A percentile compares a stretch with the other conserved stretches of the same genome.
These are phyloP conservation scores for Pseudogymnoascus sp. DNA, from an alignment of 2,329 filamentous ascomycete species.

Conservation along the genomic window DNA sequence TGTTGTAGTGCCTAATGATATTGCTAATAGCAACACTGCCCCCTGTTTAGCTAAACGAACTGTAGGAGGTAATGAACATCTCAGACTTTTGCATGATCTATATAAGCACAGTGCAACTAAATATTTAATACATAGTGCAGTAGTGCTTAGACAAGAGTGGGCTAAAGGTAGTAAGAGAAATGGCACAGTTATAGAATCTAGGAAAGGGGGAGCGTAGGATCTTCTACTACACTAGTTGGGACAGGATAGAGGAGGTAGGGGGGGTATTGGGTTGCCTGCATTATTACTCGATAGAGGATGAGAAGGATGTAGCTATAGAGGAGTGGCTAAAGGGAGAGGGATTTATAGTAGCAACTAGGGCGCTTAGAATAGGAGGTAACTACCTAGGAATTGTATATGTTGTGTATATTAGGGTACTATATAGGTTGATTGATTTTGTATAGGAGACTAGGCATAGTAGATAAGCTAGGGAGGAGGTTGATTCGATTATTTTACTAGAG, in stretches of 20 bases:
- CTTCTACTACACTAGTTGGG: not conserved
- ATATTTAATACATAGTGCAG: too few species aligned
- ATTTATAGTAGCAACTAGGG: conserved; percentile 12
- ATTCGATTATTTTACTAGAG: conserved; percentile 11
- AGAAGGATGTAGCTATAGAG: not conserved
- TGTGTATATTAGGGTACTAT: conserved; percentile 12
- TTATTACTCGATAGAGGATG: not conserved
- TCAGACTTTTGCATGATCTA: not conserved
- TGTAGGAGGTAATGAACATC: not conserved
- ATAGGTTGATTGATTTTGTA: conserved; percentile 13
- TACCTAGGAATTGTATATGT: conserved; percentile 11
- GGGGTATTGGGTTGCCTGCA: not conserved
- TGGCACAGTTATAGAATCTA: not conserved
- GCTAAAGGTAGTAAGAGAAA: not conserved
- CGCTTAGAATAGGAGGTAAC: conserved; percentile 13
- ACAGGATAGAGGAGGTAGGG: not conserved
- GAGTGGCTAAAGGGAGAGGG: not conserved
- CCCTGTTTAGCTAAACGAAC: not conserved
- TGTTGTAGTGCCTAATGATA: not conserved
- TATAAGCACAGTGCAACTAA: not conserved
- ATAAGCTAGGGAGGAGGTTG: conserved; percentile 11
- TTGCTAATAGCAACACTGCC: not conserved
- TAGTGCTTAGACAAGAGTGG: not conserved
- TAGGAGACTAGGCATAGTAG: conserved; percentile 14
- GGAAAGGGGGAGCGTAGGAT: not conserved